A percentile compares a stretch with the other conserved stretches of the same genome.
These are phyloP conservation scores for Aciculosporium take DNA, from an alignment of 2,329 filamentous ascomycete genomes.

Conservation along the genomic window DNA sequence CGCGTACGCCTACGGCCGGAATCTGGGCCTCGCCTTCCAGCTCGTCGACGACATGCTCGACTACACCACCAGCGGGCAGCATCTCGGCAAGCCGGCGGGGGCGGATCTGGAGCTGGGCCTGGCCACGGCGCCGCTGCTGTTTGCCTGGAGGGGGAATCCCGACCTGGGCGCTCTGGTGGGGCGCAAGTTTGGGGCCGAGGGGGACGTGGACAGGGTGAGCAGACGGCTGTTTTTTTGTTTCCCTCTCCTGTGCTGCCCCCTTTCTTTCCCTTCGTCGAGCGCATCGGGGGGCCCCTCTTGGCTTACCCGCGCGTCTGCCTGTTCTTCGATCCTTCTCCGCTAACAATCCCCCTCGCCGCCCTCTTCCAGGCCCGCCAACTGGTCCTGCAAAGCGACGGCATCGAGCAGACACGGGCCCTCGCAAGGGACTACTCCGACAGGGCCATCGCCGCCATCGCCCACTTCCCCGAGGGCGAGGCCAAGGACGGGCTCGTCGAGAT, in stretches of 20 bases:
- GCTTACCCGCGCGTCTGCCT: too few relatives aligned
- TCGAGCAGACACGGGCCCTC: slow-evolving; percentile 81
- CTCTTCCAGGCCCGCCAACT: slow-evolving; percentile 66
- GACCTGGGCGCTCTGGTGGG: slow-evolving; percentile 81
- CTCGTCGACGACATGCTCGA: slow-evolving; percentile 96
- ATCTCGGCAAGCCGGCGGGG: slow-evolving; percentile 87
- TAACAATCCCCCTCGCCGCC: neutral
- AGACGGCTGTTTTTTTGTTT: neutral
- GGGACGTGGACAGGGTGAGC: slow-evolving; percentile 71
- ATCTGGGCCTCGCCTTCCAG: slow-evolving; percentile 89
- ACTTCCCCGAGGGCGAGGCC: slow-evolving; percentile 87
- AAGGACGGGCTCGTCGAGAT: slow-evolving; percentile 86
- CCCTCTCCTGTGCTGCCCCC: neutral
- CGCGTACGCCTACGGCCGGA: slow-evolving; percentile 84
- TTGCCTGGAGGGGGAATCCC: slow-evolving; percentile 83
- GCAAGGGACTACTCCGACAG: slow-evolving; percentile 84
- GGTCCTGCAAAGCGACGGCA: slow-evolving; percentile 69
- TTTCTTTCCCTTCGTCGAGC: too few relatives aligned
- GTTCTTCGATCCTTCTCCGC: too few relatives aligned
- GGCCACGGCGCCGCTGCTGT: slow-evolving; percentile 83
- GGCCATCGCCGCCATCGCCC: slow-evolving; percentile 68
- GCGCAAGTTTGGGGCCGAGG: slow-evolving; percentile 70
- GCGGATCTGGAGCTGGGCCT: slow-evolving; percentile 87
- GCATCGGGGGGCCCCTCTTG: too few relatives aligned
- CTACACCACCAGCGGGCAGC: slow-evolving; percentile 72